Conservation (phyloP, 257 asterid species). For the Salvia hispanica region DNA sequence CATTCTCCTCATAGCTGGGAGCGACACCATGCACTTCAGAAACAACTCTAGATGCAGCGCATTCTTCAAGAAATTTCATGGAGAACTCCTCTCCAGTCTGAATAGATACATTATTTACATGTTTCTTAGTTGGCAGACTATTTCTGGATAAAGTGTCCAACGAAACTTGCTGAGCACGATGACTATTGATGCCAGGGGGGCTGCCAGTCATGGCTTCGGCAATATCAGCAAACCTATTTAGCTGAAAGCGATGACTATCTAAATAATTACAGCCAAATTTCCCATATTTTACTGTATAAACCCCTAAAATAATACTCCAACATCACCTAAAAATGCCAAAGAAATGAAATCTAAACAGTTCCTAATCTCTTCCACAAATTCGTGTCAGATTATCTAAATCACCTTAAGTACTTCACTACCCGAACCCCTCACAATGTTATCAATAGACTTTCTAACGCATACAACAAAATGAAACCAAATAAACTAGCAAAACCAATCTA, state of each 20-base stretch:
- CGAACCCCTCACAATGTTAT: background rate
- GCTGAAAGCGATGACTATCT: conserved; percentile 17
- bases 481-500: conserved; percentile 14
- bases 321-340: conserved; percentile 26
- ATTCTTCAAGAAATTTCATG: conserved; percentile 53
- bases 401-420: background rate
- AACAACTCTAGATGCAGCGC: conserved; percentile 45
- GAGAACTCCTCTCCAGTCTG: conserved; percentile 68
- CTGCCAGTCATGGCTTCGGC: conserved; percentile 43
- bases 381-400: background rate
- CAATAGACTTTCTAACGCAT: conserved; percentile 16
- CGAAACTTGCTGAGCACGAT: conserved; percentile 44
- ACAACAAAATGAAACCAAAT: conserved; percentile 16
- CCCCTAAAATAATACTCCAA: conserved; percentile 16
- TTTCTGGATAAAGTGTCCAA: conserved; percentile 30
- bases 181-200: conserved; percentile 42
- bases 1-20: conserved; percentile 37
- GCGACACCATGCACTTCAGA: conserved; percentile 39
- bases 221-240: conserved; percentile 39
- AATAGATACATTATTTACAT: conserved; percentile 43
- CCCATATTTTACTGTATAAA: conserved; percentile 1
- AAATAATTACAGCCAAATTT: conserved; percentile 1
- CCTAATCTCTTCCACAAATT: conserved; percentile 10
- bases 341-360: conserved; percentile 7
- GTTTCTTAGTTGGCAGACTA: conserved; percentile 34